Percentiles rank a stretch among this genome's conserved stretches.
phyloP scores from a whole-genome alignment of 1,284 basidiomycete genomes.

The Ceratobasidium sp. region DNA sequence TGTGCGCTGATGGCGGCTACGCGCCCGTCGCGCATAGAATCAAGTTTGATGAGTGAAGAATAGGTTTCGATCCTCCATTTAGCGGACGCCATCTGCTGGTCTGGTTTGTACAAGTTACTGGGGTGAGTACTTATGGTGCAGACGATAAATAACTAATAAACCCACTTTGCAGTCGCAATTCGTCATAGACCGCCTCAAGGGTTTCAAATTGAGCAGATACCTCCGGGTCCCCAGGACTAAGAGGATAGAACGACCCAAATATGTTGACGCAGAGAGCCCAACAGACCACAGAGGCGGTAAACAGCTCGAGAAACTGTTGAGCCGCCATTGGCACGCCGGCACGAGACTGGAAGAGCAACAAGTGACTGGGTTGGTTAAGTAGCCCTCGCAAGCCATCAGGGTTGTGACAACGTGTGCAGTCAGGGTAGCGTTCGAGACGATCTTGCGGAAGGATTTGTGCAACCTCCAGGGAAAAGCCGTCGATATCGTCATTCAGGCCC shows the following conservation, averaged over 20 bases:
- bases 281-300: background rate
- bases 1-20: background rate
- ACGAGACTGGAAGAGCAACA: background rate
- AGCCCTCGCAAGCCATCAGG: background rate
- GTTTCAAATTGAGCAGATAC: background rate
- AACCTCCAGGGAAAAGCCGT: background rate
- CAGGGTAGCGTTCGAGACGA: background rate
- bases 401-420: background rate
- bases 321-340: background rate
- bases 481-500: background rate
- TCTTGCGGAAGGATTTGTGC: background rate
- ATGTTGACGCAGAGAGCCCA: background rate
- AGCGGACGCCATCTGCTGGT: background rate
- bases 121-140: background rate
- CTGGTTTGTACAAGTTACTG: background rate
- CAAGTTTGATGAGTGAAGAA: background rate
- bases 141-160: too few relatives aligned
- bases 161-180: slow-evolving; percentile 1
- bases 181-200: background rate
- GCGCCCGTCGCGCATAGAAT: background rate
- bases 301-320: background rate
- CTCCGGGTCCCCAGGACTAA: background rate
- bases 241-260: slow-evolving; percentile 6
- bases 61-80: slow-evolving; percentile 15
- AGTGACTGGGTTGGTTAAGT: background rate